A percentile compares a stretch with the other conserved stretches of the same genome.
Evolutionary conservation across 352 stramenopile genomes (phyloP).

Genomic region (Saprolegnia parasitica): DNA sequence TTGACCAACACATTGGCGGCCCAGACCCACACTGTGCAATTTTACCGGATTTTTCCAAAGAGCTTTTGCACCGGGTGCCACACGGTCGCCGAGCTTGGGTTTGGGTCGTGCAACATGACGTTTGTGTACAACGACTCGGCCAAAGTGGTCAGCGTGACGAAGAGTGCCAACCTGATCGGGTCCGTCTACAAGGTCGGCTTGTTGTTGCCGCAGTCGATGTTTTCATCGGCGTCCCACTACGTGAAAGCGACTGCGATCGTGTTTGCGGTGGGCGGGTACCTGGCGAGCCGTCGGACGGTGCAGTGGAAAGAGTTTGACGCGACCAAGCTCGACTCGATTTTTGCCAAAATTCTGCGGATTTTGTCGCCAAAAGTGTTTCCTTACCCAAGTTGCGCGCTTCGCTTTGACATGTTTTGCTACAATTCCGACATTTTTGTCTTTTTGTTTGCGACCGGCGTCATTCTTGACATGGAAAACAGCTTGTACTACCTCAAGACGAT

Average conservation of each 20-base stretch:
- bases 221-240: background rate
- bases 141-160: background rate
- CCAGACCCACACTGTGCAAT: background rate
- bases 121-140: conserved; percentile 5
- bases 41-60: conserved; percentile 6
- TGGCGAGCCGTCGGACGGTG: background rate
- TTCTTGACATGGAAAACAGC: conserved; percentile 2
- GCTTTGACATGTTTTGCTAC: conserved; percentile 29
- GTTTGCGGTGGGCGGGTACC: background rate
- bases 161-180: background rate
- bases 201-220: background rate
- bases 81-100: background rate
- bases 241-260: background rate
- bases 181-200: background rate
- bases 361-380: conserved; percentile 21
- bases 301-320: background rate
- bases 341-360: background rate
- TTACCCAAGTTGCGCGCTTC: conserved; percentile 12
- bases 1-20: background rate
- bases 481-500: background rate
- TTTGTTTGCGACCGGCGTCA: background rate
- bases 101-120: conserved; percentile 1
- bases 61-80: background rate
- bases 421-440: conserved; percentile 22
- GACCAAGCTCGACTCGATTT: background rate